Percentiles rank a stretch among this genome's conserved stretches.
phyloP scores from a whole-genome alignment of 2,329 filamentous ascomycete genomes.

The Trichoderma sp. region DNA sequence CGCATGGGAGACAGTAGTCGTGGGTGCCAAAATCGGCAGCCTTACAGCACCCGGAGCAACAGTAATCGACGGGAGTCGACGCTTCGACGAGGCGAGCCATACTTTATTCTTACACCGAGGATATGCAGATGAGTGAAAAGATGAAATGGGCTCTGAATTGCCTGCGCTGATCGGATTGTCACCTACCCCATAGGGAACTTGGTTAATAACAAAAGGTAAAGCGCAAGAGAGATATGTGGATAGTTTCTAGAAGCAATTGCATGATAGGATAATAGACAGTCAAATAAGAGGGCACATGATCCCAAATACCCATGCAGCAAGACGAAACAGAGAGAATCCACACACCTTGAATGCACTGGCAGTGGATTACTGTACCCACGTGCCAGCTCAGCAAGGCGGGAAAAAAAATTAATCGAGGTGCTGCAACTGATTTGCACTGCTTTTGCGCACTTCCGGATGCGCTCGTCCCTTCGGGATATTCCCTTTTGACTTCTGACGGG shows the following conservation, averaged over 20 bases:
- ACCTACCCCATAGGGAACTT: constrained; percentile 13
- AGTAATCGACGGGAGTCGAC: constrained; percentile 23
- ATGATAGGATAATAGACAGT: neutral
- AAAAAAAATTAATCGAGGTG: neutral
- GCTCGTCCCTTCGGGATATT: neutral
- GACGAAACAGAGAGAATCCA: neutral
- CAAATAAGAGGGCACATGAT: constrained; percentile 8
- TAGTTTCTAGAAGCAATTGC: neutral
- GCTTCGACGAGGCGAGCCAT: constrained; percentile 16
- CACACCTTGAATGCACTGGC: constrained; percentile 8
- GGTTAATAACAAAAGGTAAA: neutral
- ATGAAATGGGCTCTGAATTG: neutral
- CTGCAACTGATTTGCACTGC: neutral
- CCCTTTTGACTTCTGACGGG: neutral
- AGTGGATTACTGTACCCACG: constrained; percentile 12
- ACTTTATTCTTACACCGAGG: neutral
- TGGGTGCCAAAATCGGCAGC: constrained; percentile 32
- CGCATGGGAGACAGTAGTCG: constrained; percentile 33
- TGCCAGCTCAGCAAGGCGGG: neutral
- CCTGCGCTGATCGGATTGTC: neutral
- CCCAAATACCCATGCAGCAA: constrained; percentile 6
- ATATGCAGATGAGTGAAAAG: neutral
- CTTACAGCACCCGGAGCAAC: constrained; percentile 34
- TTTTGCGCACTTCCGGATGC: neutral
- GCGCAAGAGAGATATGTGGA: neutral